Base-by-base conservation (phyloP, 2,329 filamentous ascomycete species). In the Ophiostoma montium region DNA sequence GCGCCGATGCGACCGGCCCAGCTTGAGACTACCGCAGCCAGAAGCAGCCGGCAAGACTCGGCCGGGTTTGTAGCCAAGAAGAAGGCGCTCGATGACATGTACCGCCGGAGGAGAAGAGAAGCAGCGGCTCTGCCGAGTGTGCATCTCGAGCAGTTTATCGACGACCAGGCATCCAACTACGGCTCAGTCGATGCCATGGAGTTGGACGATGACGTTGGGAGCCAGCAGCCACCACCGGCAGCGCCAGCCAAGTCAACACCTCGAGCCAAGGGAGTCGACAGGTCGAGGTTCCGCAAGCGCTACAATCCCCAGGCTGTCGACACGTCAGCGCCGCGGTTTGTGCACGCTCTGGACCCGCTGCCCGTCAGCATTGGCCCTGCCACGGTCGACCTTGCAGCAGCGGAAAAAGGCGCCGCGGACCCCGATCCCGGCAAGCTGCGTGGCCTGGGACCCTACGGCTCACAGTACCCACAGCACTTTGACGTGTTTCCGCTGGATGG, bases 401-500 rank as follows among this genome's bases (percentile, higher is more conserved):
- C 16, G 3, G 31, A 46, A 4, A 10, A 56, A 8, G 32, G n/a
- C 13, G 42, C n/a, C 12, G 43, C 48, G 4, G 49, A 57, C 3
- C 51, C 55, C 45, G 53, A 55, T n/a, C 52, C 53, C 5, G 56
- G 59, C 39, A 74, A 70, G 53, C 58, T 82, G n/a, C 55, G 59
- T 11, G 76, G 77, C 1, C 62, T 83, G 8, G 76, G 73, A 0
- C 74, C 76, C 1, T 80, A 76, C 58, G 78, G 78, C 1, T 76
- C 74, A 1, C 67, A 70, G 21, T 82, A 82, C 58, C 74, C 76
- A 0, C 69, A 74, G 32, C 71, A 82, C 57, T 83, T 83, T 53
- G 76, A 81, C 42, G 61, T 76, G 5, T 78, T 80, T 48, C 77
- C 78, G 16, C 62, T 82, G 30, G 70, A 74, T 35, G 57, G 61